Base-by-base conservation (phyloP, 352 stramenopile genomes). In the Phytophthora citricola region DNA sequence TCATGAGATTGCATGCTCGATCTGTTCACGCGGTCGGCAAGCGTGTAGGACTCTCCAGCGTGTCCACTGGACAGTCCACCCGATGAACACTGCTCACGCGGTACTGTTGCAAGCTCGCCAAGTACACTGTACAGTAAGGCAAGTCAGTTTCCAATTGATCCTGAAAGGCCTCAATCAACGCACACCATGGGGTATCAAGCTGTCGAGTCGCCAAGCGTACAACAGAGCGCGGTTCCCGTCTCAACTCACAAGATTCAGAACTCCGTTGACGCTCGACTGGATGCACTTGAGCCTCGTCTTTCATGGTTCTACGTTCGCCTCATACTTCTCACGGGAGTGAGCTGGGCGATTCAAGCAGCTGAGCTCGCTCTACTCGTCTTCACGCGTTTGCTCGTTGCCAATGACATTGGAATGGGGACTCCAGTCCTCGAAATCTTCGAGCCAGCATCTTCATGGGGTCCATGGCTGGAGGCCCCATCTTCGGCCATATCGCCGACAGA, bases 291-390 rank as follows among this genome's bases (percentile, higher is more conserved):
- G 15, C 51, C 51, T 38, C 48, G 39, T 14, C 32, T 78, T 20
- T 83, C 67, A 49, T 62, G 50, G 34, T 76, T 76, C 27, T 80
- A 78, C 62, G 39, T 79, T 46, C 63, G 62, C 9, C 47, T 86
- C 29, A 45, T 86, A 20, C 22, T 75, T 20, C 20, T 72, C 31
- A 55, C 53, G 7, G 78, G 78, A 10, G 45, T 75, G 24, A 76
- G 68, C 12, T 82, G 75, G 75, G 72, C 69, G 12, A 63, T 86
- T 56, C 71, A 81, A 70, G 57, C 78, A 26, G 61, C 73, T 29
- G 72, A 77, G 29, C 72, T 78, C 6, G 65, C 63, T 2, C 54
- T 84, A n/a, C 77, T 86, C 29, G 43, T 64, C 2, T 86, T 76
- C 66, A 78, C 73, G 32, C 58, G 75, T 12, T 47, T 40, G 7